These are phyloP conservation scores for Amniculicola lignicola DNA, from an alignment of 495 filamentous ascomycete species.

Conservation along the genomic window DNA sequence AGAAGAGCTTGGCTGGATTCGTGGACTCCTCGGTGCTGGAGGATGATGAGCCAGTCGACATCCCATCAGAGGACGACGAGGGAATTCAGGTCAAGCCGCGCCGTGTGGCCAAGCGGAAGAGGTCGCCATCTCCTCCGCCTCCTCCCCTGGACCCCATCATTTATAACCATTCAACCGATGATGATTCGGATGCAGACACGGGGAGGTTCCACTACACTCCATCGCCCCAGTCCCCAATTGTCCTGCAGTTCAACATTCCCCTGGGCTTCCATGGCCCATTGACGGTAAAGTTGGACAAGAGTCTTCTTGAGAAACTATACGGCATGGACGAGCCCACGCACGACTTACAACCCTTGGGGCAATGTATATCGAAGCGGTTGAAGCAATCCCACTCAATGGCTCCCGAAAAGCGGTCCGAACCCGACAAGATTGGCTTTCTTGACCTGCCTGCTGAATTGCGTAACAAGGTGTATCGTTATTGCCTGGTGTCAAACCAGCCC, in stretches of 20 bases:
- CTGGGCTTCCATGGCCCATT: slow-evolving; percentile 37
- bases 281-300: slow-evolving; percentile 27
- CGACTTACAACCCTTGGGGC: neutral
- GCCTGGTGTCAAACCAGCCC: slow-evolving; percentile 30
- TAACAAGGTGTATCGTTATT: slow-evolving; percentile 39
- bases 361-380: neutral
- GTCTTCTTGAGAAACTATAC: neutral
- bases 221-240: slow-evolving; percentile 9
- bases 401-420: neutral
- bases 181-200: slow-evolving; percentile 12
- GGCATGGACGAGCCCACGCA: neutral
- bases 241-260: slow-evolving; percentile 37
- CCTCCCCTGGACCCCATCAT: slow-evolving; percentile 30
- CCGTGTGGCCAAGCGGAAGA: slow-evolving; percentile 21
- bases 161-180: slow-evolving; percentile 17
- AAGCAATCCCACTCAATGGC: neutral
- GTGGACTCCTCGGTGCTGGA: slow-evolving; percentile 29
- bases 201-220: slow-evolving; percentile 3
- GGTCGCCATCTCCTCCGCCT: slow-evolving; percentile 27
- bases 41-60: slow-evolving; percentile 26
- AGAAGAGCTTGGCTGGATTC: slow-evolving; percentile 13
- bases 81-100: slow-evolving; percentile 6
- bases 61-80: slow-evolving; percentile 29
- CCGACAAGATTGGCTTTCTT: slow-evolving; percentile 33
- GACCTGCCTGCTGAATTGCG: slow-evolving; percentile 43